Conservation (phyloP, 306 rosid genomes). For the Medicago ruthenica region DNA sequence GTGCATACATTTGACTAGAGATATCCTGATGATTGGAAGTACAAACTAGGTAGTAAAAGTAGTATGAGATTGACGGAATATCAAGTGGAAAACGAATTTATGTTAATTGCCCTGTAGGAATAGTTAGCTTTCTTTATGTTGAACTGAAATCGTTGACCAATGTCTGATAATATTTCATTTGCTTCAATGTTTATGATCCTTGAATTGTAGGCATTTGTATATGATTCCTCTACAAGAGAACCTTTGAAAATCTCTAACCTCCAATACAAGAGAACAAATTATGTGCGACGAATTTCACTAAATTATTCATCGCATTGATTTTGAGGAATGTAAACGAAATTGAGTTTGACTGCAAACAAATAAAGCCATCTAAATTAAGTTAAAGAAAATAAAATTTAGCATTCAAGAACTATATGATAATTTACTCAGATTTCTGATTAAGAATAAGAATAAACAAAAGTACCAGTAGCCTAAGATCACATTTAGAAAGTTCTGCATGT, state of each 20-base stretch:
- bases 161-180: too few species aligned
- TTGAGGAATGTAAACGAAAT: too few species aligned
- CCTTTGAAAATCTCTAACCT: too few species aligned
- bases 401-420: neutral
- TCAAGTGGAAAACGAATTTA: neutral
- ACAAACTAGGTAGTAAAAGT: constrained; percentile 12
- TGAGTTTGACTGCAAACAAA: too few species aligned
- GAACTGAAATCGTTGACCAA: neutral
- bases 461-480: neutral
- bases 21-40: constrained; percentile 25
- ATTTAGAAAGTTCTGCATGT: neutral
- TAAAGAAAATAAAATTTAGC: too few species aligned
- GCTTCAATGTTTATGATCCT: too few species aligned
- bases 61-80: neutral
- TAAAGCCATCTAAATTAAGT: too few species aligned
- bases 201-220: neutral
- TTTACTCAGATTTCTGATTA: neutral
- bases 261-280: too few species aligned
- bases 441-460: neutral
- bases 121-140: neutral
- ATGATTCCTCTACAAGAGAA: too few species aligned
- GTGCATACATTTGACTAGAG: constrained; percentile 44
- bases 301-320: too few species aligned
- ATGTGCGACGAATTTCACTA: too few species aligned
- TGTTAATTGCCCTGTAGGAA: constrained; percentile 2